These are phyloP conservation scores for Gentiana dahurica DNA, from an alignment of 257 asterid species.

Conservation along the genomic window DNA sequence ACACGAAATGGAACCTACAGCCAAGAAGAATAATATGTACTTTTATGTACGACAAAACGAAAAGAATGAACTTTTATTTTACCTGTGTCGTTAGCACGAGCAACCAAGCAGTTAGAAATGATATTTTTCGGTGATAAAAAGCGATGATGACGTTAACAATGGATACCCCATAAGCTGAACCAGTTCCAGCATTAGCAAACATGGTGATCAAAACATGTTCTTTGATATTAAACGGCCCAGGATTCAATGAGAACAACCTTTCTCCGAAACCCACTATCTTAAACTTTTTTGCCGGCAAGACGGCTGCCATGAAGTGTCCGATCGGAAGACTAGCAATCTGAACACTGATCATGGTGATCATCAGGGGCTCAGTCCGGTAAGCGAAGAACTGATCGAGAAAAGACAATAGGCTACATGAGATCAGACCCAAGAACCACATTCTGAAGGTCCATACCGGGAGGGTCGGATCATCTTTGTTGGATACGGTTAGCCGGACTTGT, in stretches of 20 bases:
- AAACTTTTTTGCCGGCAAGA: not conserved
- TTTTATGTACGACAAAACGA: no score
- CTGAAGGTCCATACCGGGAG: slow-evolving; percentile 9
- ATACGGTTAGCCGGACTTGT: slow-evolving; percentile 1
- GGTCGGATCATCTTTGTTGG: not conserved
- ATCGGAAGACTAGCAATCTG: slow-evolving; percentile 7
- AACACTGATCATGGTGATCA: not conserved
- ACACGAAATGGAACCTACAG: no score
- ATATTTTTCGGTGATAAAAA: slow-evolving; percentile 2
- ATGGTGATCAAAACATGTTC: slow-evolving; percentile 7
- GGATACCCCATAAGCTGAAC: slow-evolving; percentile 5
- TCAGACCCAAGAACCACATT: slow-evolving; percentile 3
- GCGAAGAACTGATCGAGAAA: slow-evolving; percentile 2
- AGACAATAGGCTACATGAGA: not conserved
- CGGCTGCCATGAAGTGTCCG: not conserved
- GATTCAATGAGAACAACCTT: not conserved
- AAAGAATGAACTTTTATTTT: no score
- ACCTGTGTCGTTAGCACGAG: slow-evolving; percentile 8
- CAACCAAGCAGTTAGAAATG: slow-evolving; percentile 1
- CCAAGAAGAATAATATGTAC: no score
- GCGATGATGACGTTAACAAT: slow-evolving; percentile 3
- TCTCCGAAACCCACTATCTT: not conserved
- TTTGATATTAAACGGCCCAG: slow-evolving; percentile 6
- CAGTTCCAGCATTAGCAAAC: slow-evolving; percentile 2
- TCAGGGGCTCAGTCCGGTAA: slow-evolving; percentile 3